Evolutionary conservation across 208 protist species (phyloP).

Genomic region (Leishmania turanica): DNA sequence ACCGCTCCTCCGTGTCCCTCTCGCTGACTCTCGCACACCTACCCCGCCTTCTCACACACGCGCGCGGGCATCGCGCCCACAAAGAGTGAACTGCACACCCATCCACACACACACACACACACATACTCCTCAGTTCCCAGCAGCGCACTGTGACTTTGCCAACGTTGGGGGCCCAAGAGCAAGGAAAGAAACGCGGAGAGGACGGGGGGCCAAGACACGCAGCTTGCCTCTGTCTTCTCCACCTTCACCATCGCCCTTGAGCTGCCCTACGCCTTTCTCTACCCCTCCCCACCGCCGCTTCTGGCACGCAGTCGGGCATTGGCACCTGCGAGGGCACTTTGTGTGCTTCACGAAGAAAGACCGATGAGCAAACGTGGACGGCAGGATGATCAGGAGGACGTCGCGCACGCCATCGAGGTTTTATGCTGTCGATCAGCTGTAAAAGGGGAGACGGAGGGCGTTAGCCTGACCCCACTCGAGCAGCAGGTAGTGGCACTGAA

Average conservation of each 20-base stretch:
- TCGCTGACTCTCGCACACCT: background rate
- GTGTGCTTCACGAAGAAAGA: constrained; percentile 8
- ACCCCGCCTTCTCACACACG: constrained; percentile 1
- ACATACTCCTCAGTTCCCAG: background rate
- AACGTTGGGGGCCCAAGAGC: background rate
- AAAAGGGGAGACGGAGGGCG: constrained; percentile 32
- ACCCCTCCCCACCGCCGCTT: background rate
- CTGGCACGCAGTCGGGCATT: background rate
- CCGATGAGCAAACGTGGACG: constrained; percentile 64
- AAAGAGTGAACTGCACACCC: background rate
- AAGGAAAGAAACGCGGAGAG: background rate
- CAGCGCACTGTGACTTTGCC: background rate
- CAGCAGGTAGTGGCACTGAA: constrained; percentile 76
- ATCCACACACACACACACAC: background rate
- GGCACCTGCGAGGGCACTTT: background rate
- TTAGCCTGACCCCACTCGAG: constrained; percentile 79
- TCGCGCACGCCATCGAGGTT: constrained; percentile 63
- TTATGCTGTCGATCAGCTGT: constrained; percentile 48
- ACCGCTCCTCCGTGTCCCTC: background rate
- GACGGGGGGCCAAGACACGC: background rate
- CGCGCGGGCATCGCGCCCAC: background rate
- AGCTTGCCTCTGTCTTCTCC: background rate
- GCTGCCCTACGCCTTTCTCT: background rate
- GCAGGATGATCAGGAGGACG: constrained; percentile 41
- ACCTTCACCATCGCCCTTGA: background rate